A percentile compares a stretch with the other conserved stretches of the same genome.
These are phyloP conservation scores for Trichosanthes cucumerina DNA, from an alignment of 306 rosid species.

Conservation along the genomic window DNA sequence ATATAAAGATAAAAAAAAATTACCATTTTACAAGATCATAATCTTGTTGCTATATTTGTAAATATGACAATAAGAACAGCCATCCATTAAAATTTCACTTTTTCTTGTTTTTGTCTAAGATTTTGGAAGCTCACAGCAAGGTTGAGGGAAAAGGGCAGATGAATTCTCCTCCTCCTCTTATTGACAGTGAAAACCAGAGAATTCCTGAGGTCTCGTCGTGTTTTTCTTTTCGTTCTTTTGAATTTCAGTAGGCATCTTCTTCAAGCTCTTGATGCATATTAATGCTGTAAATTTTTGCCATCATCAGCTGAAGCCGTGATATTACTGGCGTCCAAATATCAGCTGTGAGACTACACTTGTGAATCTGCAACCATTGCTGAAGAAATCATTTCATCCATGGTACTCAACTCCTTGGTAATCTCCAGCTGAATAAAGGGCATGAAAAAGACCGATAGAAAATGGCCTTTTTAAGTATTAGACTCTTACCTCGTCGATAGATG, in stretches of 20 bases:
- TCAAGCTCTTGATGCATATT: constrained; percentile 10
- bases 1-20: no score
- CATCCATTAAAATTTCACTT: no score
- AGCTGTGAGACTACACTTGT: constrained; percentile 64
- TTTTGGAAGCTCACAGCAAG: constrained; percentile 44
- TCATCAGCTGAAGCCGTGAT: constrained; percentile 67
- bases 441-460: background rate
- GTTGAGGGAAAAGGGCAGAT: constrained; percentile 62
- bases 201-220: constrained; percentile 63
- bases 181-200: constrained; percentile 59
- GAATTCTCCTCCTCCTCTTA: constrained; percentile 63
- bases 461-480: background rate
- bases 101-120: constrained; percentile 25
- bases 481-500: background rate
- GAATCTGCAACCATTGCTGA: constrained; percentile 73
- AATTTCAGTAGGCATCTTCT: background rate
- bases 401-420: constrained; percentile 70
- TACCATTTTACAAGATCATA: no score
- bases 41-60: no score
- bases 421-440: constrained; percentile 36
- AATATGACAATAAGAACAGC: no score
- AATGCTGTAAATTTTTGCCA: constrained; percentile 45
- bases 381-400: constrained; percentile 73
- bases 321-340: constrained; percentile 80
- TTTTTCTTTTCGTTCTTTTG: background rate